These are phyloP conservation scores for Hyaloscypha variabilis DNA, from an alignment of 495 filamentous ascomycete species.

Conservation along the genomic window DNA sequence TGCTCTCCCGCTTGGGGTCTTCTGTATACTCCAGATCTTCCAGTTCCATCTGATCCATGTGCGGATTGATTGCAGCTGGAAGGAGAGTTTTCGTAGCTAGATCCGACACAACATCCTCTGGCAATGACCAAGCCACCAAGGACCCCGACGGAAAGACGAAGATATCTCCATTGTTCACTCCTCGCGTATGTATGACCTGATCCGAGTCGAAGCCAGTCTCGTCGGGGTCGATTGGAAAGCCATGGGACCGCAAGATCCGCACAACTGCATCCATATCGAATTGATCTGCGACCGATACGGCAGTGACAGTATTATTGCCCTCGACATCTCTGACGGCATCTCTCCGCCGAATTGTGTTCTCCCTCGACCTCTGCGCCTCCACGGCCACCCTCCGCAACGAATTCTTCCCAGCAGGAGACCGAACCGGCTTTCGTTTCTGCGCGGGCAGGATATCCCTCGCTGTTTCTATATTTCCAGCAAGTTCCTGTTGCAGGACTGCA, in stretches of 20 bases:
- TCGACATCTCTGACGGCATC: conserved; percentile 27
- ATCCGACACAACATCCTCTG: conserved; percentile 67
- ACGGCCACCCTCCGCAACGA: conserved; percentile 61
- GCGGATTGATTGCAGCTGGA: conserved; percentile 75
- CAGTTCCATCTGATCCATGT: conserved; percentile 70
- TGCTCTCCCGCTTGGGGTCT: conserved; percentile 73
- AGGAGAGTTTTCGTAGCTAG: conserved; percentile 74
- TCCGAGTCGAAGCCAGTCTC: conserved; percentile 58
- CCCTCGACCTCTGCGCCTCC: conserved; percentile 60
- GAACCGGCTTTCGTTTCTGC: conserved; percentile 46
- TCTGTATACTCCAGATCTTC: conserved; percentile 89
- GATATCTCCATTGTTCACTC: conserved; percentile 71
- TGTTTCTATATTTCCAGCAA: conserved; percentile 25
- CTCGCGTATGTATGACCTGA: conserved; percentile 60
- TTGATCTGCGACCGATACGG: conserved; percentile 83
- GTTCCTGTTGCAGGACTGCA: conserved; percentile 42
- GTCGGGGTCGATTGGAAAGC: conserved; percentile 66
- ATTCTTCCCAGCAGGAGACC: conserved; percentile 53
- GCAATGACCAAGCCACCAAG: conserved; percentile 88
- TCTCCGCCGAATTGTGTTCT: conserved; percentile 27
- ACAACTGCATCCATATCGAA: conserved; percentile 77
- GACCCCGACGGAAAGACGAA: conserved; percentile 98
- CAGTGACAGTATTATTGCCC: conserved; percentile 65
- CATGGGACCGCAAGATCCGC: conserved; percentile 70
- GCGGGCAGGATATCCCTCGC: conserved; percentile 37